A percentile compares a stretch with the other conserved stretches of the same genome.
These are phyloP conservation scores for Plasmodium billcollinsi DNA, from an alignment of 169 alveolate genomes.

Conservation along the genomic window DNA sequence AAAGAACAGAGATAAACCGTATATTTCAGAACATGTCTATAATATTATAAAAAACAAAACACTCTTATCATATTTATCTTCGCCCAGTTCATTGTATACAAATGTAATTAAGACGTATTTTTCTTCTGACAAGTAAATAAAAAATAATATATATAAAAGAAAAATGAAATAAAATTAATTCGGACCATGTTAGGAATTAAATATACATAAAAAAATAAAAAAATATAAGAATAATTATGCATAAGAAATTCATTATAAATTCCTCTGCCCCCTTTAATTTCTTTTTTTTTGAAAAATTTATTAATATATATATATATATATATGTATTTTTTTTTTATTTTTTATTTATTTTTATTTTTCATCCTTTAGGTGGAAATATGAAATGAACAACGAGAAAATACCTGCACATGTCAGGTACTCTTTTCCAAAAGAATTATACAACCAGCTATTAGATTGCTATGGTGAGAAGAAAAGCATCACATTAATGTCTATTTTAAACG, in stretches of 20 bases:
- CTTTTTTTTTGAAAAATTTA: too few species aligned
- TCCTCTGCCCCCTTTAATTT: too few species aligned
- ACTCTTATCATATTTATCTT: slow-evolving; percentile 46
- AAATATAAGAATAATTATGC: too few species aligned
- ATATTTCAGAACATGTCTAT: slow-evolving; percentile 74
- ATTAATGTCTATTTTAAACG: slow-evolving; percentile 88
- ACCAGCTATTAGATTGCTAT: slow-evolving; percentile 80
- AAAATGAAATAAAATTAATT: not conserved
- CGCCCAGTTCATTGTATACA: slow-evolving; percentile 62
- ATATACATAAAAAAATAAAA: too few species aligned
- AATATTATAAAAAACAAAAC: slow-evolving; percentile 68
- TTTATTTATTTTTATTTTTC: not conserved
- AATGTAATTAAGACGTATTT: slow-evolving; percentile 67
- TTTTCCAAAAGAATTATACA: slow-evolving; percentile 88
- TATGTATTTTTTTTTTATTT: not conserved
- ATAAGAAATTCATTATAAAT: too few species aligned
- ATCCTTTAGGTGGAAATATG: slow-evolving; percentile 86
- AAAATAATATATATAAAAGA: not conserved
- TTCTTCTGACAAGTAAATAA: slow-evolving; percentile 59
- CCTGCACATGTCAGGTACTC: slow-evolving; percentile 89
- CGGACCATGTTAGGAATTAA: too few species aligned
- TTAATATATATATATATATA: not conserved
- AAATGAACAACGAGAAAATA: slow-evolving; percentile 85
- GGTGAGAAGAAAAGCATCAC: slow-evolving; percentile 86
- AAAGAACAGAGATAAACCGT: slow-evolving; percentile 68